Base-by-base conservation (phyloP, 257 asterid genomes). In the Henckelia pumila region DNA sequence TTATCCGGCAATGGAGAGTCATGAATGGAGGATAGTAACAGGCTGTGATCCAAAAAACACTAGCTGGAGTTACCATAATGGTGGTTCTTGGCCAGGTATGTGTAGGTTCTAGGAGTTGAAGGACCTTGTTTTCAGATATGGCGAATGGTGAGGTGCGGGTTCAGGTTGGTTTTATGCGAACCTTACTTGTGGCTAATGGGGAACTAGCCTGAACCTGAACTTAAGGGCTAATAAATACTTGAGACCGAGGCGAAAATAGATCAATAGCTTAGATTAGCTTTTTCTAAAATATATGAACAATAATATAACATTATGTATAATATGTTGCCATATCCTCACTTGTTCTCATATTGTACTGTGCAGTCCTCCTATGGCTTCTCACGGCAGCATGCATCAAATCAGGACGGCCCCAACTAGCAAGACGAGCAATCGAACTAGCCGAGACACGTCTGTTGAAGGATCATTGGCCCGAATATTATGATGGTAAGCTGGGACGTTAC, bases 51-150 rank as follows among this genome's bases (percentile, higher is more conserved):
- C 97, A 0, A 91, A 91, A 80, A 91, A 91, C 66, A 91, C 93
- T 11, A 64, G 85, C 76, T 91, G 97, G 97, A 91, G 97, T 70
- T 91, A 91, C 78, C 97, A 91, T 71, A 91, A 91, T 25, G 95
- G 96, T 53, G 97, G 97, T 71, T 79, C 92, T 82, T 91, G 97
- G 97, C 97, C 97, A 79, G 97, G 97, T 78, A 77, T 59, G 21
- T 29, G 35, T 29, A 21, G 47, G 7, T 29, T 59, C n/a, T 16
- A 35, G 64, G 10, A 21, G 52, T 49, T 26, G 9, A 17, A 47
- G 44, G 7, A 47, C 2, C 19, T 64, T 26, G 35, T 10, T 16
- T 26, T 64, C 19, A 25, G 20, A 20, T 49, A 47, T 47, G 14
- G 24, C n/a, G 20, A 17, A 47, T 47, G 19, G 52, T n/a, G 2